Evolutionary conservation across 2,329 filamentous ascomycete genomes (phyloP).

Genomic region (Xylariaceae sp.): DNA sequence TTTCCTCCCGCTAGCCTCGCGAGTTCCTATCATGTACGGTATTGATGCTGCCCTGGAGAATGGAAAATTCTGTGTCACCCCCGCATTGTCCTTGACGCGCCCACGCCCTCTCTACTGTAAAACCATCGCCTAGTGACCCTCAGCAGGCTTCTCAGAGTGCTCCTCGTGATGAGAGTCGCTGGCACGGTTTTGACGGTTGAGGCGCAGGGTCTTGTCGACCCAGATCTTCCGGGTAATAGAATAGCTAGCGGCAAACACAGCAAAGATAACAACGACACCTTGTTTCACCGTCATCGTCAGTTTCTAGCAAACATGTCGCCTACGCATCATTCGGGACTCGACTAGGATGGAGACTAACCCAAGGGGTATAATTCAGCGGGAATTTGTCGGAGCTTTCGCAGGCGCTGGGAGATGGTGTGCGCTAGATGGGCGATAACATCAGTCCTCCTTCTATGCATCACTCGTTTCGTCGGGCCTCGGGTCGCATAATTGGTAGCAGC

Average conservation of each 20-base stretch:
- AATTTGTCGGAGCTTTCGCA: conserved; percentile 83
- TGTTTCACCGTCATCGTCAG: conserved; percentile 6
- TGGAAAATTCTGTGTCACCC: conserved; percentile 17
- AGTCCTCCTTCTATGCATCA: conserved; percentile 1
- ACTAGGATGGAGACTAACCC: conserved; percentile 53
- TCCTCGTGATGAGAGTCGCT: conserved; percentile 12
- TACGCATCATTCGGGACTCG: background rate
- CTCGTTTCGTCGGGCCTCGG: conserved; percentile 2
- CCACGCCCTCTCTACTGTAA: conserved; percentile 16
- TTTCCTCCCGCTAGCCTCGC: conserved; percentile 17
- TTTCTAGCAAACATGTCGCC: background rate
- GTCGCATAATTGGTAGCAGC: conserved; percentile 5
- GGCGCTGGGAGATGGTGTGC: conserved; percentile 93
- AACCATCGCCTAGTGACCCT: conserved; percentile 32
- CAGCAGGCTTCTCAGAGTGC: conserved; percentile 23
- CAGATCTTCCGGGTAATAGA: conserved; percentile 76
- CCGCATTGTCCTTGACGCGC: conserved; percentile 13
- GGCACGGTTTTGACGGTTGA: conserved; percentile 62
- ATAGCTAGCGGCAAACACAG: conserved; percentile 75
- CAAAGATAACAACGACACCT: conserved; percentile 86
- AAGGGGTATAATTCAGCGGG: conserved; percentile 92
- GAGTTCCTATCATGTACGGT: conserved; percentile 30
- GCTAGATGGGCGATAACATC: conserved; percentile 48
- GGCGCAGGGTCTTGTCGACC: conserved; percentile 87
- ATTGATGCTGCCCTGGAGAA: conserved; percentile 21